Conservation (phyloP, 345 rosid species). For the Aquilaria malaccensis region DNA sequence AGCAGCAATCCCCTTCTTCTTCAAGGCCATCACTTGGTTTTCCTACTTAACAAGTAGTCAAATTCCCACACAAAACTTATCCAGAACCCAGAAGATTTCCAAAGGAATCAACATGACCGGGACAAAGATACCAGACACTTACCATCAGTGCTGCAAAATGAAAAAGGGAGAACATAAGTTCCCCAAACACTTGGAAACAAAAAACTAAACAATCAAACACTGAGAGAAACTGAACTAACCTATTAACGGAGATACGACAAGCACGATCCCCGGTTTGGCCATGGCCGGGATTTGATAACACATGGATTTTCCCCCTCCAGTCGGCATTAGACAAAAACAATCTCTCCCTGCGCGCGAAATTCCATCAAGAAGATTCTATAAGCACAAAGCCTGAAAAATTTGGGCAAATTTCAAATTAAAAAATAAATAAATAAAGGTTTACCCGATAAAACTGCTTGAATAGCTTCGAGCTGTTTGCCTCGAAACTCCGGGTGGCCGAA, state of each 20-base stretch:
- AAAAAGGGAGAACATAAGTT: slow-evolving; percentile 14
- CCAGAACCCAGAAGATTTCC: not conserved
- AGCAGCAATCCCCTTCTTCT: slow-evolving; percentile 88
- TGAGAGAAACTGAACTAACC: slow-evolving; percentile 30
- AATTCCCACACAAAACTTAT: not conserved
- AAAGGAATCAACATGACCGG: not conserved
- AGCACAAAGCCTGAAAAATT: not conserved
- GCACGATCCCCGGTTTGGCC: slow-evolving; percentile 80
- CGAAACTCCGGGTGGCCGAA: slow-evolving; percentile 79
- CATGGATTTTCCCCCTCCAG: slow-evolving; percentile 96
- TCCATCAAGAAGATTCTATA: not conserved
- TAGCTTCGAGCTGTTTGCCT: slow-evolving; percentile 88
- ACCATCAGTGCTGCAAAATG: slow-evolving; percentile 81
- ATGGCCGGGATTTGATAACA: slow-evolving; percentile 95
- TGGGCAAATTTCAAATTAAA: too few relatives aligned
- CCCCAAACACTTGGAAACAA: not conserved
- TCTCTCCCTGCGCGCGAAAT: slow-evolving; percentile 46
- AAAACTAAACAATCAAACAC: not conserved
- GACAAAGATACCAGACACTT: slow-evolving; percentile 14
- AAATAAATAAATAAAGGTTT: not conserved
- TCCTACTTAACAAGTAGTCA: slow-evolving; percentile 35
- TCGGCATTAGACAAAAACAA: slow-evolving; percentile 96
- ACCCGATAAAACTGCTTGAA: slow-evolving; percentile 83
- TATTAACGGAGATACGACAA: slow-evolving; percentile 91
- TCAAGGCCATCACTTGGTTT: slow-evolving; percentile 84